phyloP scores from a whole-genome alignment of 768 basidiomycete genomes.

The Vararia minispora region DNA sequence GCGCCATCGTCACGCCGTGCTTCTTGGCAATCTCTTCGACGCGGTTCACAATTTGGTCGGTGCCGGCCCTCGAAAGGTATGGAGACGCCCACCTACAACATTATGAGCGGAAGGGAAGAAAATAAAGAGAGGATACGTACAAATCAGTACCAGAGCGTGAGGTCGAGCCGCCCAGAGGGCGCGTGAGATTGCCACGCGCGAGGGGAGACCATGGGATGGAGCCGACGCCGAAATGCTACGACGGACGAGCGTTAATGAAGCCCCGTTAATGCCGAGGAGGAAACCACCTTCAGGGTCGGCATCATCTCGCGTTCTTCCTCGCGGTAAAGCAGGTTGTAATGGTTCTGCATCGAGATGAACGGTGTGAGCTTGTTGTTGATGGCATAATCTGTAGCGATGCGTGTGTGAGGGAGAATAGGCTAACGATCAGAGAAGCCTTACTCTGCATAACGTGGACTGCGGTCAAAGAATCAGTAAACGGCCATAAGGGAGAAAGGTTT shows the following conservation, averaged over 20 bases:
- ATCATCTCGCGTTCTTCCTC: slow-evolving; percentile 32
- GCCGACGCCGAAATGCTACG: slow-evolving; percentile 24
- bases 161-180: slow-evolving; percentile 15
- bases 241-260: not conserved
- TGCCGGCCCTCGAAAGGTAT: slow-evolving; percentile 7
- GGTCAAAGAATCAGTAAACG: not conserved
- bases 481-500: not conserved
- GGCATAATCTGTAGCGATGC: slow-evolving; percentile 15
- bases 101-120: not conserved
- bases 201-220: slow-evolving; percentile 32
- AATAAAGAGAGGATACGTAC: slow-evolving; percentile 14
- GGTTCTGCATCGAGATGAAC: slow-evolving; percentile 38
- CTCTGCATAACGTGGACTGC: slow-evolving; percentile 20
- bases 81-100: slow-evolving; percentile 2
- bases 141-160: slow-evolving; percentile 15
- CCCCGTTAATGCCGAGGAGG: not conserved
- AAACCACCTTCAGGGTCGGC: slow-evolving; percentile 18
- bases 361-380: slow-evolving; percentile 23
- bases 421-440: slow-evolving; percentile 4
- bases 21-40: slow-evolving; percentile 28
- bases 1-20: slow-evolving; percentile 25
- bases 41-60: slow-evolving; percentile 5
- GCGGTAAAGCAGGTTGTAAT: slow-evolving; percentile 30
- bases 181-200: slow-evolving; percentile 17
- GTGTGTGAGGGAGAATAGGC: not conserved